A percentile compares a stretch with the other conserved stretches of the same genome.
These are phyloP conservation scores for Aegle marmelos DNA, from an alignment of 345 rosid genomes.

Conservation along the genomic window DNA sequence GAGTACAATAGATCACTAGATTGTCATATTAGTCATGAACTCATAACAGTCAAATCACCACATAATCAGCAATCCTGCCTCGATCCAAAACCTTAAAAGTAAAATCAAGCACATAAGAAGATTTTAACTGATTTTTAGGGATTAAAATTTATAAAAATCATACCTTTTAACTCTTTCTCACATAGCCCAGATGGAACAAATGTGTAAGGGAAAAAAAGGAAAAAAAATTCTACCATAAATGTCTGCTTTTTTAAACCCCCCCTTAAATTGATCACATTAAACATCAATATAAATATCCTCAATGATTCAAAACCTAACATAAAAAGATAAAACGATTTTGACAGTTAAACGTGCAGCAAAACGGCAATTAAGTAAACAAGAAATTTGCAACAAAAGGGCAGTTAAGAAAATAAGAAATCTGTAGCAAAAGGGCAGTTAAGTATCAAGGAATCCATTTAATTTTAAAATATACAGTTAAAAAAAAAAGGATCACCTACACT, in stretches of 20 bases:
- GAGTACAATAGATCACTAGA: not conserved
- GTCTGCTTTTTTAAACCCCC: rapidly evolving
- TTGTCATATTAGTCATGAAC: not conserved
- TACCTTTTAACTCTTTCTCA: not conserved
- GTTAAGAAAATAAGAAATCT: too few species aligned
- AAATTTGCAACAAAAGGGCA: too few species aligned
- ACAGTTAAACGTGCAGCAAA: not conserved
- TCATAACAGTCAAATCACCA: not conserved
- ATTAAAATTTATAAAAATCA: not conserved
- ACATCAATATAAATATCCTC: not conserved
- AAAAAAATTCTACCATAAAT: too few species aligned
- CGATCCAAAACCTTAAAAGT: not conserved
- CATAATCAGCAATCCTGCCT: not conserved
- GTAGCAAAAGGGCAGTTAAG: not conserved
- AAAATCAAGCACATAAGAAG: not conserved
- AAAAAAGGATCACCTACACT: not conserved
- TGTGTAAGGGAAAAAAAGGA: not conserved
- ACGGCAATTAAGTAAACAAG: too few species aligned
- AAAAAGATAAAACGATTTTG: not conserved
- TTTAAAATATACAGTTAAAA: not conserved
- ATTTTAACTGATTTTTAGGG: not conserved
- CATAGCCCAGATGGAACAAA: not conserved
- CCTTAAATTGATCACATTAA: not conserved
- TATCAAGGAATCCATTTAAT: not conserved
- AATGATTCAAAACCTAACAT: not conserved